Conservation (phyloP, 257 asterid genomes). For the Mitragyna speciosa region DNA sequence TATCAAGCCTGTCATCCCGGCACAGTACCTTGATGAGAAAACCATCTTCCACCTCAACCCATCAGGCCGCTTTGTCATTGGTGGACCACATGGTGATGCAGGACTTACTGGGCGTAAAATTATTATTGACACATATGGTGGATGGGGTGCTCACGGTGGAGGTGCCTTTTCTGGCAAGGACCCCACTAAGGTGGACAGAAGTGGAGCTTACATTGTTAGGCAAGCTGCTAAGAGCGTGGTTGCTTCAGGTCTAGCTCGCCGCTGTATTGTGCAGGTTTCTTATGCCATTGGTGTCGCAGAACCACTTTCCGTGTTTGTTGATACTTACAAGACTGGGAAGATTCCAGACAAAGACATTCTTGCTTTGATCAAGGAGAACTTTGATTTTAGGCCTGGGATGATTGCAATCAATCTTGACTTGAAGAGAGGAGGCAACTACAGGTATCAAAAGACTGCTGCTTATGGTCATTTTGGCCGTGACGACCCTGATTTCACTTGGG, state of each 20-base stretch:
- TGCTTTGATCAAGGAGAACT: conserved; percentile 68
- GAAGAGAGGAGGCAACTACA: conserved; percentile 73
- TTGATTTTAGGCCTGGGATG: conserved; percentile 95
- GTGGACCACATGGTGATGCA: conserved; percentile 95
- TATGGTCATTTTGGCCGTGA: conserved; percentile 93
- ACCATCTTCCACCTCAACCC: conserved; percentile 91
- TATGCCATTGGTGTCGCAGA: conserved; percentile 91
- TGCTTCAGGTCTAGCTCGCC: conserved; percentile 81
- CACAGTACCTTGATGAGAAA: conserved; percentile 72
- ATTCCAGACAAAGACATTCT: conserved; percentile 81
- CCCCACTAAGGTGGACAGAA: conserved; percentile 91
- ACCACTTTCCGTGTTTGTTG: conserved; percentile 84
- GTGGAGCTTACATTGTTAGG: conserved; percentile 84
- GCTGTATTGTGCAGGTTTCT: conserved; percentile 86
- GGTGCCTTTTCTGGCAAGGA: conserved; percentile 94
- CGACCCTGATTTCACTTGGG: conserved; percentile 86
- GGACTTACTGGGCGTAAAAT: conserved; percentile 88
- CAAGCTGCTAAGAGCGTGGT: conserved; percentile 96
- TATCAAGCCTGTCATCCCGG: conserved; percentile 79
- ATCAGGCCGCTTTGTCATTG: conserved; percentile 84
- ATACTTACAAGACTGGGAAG: conserved; percentile 76
- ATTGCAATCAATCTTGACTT: conserved; percentile 81
- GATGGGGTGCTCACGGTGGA: conserved; percentile 96
- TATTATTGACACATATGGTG: conserved; percentile 85
- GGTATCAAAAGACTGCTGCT: conserved; percentile 94